Evolutionary conservation across 768 basidiomycete species (phyloP), one percentile per base, ranked within the genome.

Genomic region (Tricholoma matsutake): DNA sequence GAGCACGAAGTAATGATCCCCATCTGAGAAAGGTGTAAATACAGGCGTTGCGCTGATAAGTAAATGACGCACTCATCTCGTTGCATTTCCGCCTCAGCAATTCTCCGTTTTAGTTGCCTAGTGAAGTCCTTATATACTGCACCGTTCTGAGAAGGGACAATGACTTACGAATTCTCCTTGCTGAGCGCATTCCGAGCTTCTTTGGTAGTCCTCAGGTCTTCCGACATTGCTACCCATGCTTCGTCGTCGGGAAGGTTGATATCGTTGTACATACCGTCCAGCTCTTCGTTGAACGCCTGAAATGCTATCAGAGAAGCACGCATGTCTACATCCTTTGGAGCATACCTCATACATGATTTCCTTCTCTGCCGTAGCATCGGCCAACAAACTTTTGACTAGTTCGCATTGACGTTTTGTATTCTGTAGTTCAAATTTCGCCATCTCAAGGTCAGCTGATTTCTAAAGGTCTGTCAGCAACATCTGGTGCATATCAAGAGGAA

Each of bases 251-350:
- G 92, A 54, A 96, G 83, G 61, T 89, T 84, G 28, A 84, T 85
- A 61, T 95, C 92, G 55, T 89, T 88, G 73, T 87, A 96, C 91
- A 96, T 92, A 16, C 84, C 86, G 64, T 95, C 94, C 32, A 97
- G 81, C 71, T 96, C 94, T 69, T 94, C 93, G 71, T 97, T 96
- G 77, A 97, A 96, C 2, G 92, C 91, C 94, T 96, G 63, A 6
- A 55, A 53, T 32, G 8, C 31, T 18, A 53, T 53, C 16, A 53
- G 16, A 53, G 29, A 53, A 53, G 16, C 4, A 20, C 51, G 4
- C 9, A n/a, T 32, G 7, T 29, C 51, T 18, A 53, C 16, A n/a
- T 8, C 18, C 29, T 32, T 32, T 10, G 31, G 18, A 53, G 14
- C 29, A 58, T 64, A 94, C 94, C 80, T 94, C 91, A 64, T 95